Evolutionary conservation across 352 stramenopile species (phyloP).

Genomic region (Phytophthora tentaculata): DNA sequence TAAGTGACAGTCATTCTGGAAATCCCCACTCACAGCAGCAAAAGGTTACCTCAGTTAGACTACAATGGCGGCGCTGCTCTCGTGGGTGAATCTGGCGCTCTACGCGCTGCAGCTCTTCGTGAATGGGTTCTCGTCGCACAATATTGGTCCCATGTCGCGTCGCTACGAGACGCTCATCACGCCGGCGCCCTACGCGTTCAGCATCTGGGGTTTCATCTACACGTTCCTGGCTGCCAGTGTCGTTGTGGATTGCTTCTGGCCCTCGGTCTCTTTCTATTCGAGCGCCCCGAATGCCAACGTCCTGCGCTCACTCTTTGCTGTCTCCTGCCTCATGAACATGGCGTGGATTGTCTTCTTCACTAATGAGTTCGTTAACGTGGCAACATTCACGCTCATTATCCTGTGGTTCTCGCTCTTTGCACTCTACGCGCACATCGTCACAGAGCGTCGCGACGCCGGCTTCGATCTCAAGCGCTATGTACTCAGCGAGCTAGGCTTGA

Average conservation of each 20-base stretch:
- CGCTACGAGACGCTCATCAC: slow-evolving; percentile 82
- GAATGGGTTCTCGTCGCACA: slow-evolving; percentile 55
- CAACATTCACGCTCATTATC: slow-evolving; percentile 57
- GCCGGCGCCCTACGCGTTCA: slow-evolving; percentile 73
- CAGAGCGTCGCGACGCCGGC: slow-evolving; percentile 43
- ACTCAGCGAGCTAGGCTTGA: slow-evolving; percentile 65
- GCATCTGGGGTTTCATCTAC: slow-evolving; percentile 87
- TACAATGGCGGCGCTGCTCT: slow-evolving; percentile 44
- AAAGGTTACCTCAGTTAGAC: not conserved
- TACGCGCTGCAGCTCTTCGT: slow-evolving; percentile 71
- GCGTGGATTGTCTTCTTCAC: slow-evolving; percentile 77
- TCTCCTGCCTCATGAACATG: slow-evolving; percentile 74
- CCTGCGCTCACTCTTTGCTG: slow-evolving; percentile 64
- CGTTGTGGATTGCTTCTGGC: slow-evolving; percentile 70
- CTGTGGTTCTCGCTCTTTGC: slow-evolving; percentile 68
- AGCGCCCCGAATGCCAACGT: slow-evolving; percentile 50
- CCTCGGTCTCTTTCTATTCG: slow-evolving; percentile 66
- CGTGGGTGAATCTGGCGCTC: slow-evolving; percentile 66
- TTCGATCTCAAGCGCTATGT: slow-evolving; percentile 61
- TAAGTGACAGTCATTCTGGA: slow-evolving; percentile 12
- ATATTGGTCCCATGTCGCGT: slow-evolving; percentile 61
- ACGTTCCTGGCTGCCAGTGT: slow-evolving; percentile 65
- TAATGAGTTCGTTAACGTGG: slow-evolving; percentile 63
- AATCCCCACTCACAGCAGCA: not conserved
- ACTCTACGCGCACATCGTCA: slow-evolving; percentile 64